Percentiles rank a stretch among this genome's conserved stretches.
Conservation (phyloP, 768 basidiomycete species). For the Sutorius australiensis region DNA sequence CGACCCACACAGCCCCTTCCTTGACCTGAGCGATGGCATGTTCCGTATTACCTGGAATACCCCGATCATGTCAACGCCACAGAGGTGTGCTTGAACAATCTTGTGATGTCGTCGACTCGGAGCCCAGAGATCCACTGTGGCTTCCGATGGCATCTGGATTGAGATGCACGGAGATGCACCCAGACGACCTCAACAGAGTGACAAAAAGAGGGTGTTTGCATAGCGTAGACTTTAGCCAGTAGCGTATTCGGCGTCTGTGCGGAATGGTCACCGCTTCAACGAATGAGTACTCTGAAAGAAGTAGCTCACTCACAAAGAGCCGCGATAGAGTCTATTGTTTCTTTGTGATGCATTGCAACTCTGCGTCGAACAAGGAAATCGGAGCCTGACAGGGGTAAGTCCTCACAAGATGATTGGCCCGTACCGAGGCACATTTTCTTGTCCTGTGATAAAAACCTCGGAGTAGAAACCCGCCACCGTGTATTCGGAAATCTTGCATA, state of each 20-base stretch:
- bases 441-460: constrained; percentile 54
- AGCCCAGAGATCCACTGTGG: background rate
- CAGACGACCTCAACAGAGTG: constrained; percentile 54
- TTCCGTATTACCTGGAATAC: constrained; percentile 58
- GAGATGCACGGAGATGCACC: constrained; percentile 65
- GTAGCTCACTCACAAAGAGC: constrained; percentile 34
- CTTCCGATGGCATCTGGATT: constrained; percentile 42
- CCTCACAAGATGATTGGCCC: constrained; percentile 52
- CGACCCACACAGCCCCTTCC: constrained; percentile 70
- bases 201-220: constrained; percentile 56
- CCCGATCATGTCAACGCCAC: constrained; percentile 59
- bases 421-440: constrained; percentile 47
- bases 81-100: constrained; percentile 54
- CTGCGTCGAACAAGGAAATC: constrained; percentile 27
- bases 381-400: background rate
- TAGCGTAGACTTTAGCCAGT: constrained; percentile 70
- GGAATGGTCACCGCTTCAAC: constrained; percentile 52
- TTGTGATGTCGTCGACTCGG: constrained; percentile 20
- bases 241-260: constrained; percentile 52
- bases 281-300: background rate
- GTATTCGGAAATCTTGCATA: constrained; percentile 62
- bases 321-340: constrained; percentile 60
- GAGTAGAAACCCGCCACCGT: constrained; percentile 58
- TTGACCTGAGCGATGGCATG: constrained; percentile 45
- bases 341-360: constrained; percentile 63